Evolutionary conservation across 192 early-diverging fungal species (phyloP), one percentile per base, ranked within the genome.

Genomic region (Entomortierella parvispora): DNA sequence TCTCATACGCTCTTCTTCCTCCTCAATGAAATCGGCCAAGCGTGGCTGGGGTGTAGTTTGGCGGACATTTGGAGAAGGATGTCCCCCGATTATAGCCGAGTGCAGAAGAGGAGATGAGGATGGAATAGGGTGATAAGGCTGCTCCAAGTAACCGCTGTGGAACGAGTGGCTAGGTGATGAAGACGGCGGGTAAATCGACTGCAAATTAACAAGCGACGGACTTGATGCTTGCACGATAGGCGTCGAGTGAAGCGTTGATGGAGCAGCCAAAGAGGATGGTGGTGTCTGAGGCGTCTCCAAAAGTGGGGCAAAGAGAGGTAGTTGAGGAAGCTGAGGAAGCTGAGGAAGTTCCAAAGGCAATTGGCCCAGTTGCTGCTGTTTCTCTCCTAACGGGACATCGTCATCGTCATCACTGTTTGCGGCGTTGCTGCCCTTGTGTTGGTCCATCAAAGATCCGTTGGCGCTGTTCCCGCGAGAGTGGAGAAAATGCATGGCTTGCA

Each of bases 311-410:
- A 40, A 40, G 53, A 17, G 59, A 40, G 6, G 47, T 62, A 26
- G 37, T 52, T 45, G 60, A 29, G n/a, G 48, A 47, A 26, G 22
- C 3, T 61, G 72, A 26, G 58, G 53, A 33, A 59, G 8, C 22
- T 63, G 43, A 0, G 65, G 65, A 0, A 48, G 22, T 48, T 44
- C 20, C 2, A 37, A 37, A 4, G 34, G 18, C 12, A 22, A 22
- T 8, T 59, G 52, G 12, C 37, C 23, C 23, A 64, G 49, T 32
- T 77, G 74, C n/a, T 49, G 60, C n/a, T 68, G 62, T 18, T 64
- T 62, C 0, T 63, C 74, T n/a, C 54, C 61, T 23, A 77, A 47
- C 0, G 74, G 74, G 11, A 68, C 48, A 37, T 77, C 74, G 33
- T 77, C 74, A 31, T 77, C 66, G 54, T 43, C 43, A 5, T 58